Evolutionary conservation across 2,329 filamentous ascomycete species (phyloP), one percentile per base, ranked within the genome.

Genomic region (Claviceps arundinis): DNA sequence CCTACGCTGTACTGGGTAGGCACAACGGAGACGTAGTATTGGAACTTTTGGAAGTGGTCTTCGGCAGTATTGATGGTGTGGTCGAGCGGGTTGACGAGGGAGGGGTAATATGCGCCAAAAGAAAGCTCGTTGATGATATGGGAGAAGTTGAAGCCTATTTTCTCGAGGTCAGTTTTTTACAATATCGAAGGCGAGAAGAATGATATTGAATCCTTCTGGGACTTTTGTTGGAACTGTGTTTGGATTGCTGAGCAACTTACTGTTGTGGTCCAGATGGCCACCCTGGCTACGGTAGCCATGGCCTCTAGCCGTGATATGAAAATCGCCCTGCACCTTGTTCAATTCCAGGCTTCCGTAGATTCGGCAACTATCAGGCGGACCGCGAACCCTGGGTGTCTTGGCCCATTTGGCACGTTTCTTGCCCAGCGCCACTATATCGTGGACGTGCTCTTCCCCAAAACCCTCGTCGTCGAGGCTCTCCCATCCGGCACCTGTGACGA

Each of bases 311-410:
- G 93, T 98, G 62, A 98, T 93, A 66, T 98, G 93, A 65, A 98
- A 97, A 67, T 98, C 91, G 4, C 91, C 93, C 69, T 96, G 91
- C 45, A 98, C 93, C 71, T 94, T 95, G 69, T 98, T 98, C 59
- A 94, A 78, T 59, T 95, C 86, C 66, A 98, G 68, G 61, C 82
- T 94, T 37, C 93, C 93, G 67, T 81, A 98, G 56, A 98, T 82
- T 47, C 93, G 81, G 68, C 93, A 98, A 56, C 86, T 85, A 66
- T 95, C 87, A 16, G 76, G 68, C 22, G 62, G 60, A 4, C 72
- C 70, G 64, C 75, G 76, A 17, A 93, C 62, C 54, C 72, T 76
- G 1, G 89, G 90, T 2, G 89, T 93, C 76, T 86, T 90, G 38
- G 78, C 76, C 71, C 82, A 84, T 64, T 83, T 85, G 44, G 80